These are phyloP conservation scores for Saccharomycopsis synnaedendra DNA, from an alignment of 805 yeast species.

Conservation along the genomic window DNA sequence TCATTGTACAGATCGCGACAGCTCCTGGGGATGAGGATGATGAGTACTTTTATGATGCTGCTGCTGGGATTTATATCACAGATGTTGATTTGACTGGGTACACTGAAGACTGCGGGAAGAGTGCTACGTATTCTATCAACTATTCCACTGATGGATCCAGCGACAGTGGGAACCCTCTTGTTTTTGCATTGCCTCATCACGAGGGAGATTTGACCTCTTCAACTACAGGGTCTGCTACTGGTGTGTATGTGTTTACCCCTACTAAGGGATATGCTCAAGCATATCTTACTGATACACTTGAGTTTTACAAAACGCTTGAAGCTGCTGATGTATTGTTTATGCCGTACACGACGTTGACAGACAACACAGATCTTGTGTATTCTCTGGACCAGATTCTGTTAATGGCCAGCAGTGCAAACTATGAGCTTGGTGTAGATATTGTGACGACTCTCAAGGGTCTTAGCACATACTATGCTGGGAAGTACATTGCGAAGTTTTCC, in stretches of 20 bases:
- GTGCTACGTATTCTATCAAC: conserved; percentile 35
- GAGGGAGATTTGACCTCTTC: conserved; percentile 24
- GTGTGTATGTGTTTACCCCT: conserved; percentile 31
- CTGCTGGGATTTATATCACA: conserved; percentile 62
- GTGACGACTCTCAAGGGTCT: conserved; percentile 26
- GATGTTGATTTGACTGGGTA: conserved; percentile 38
- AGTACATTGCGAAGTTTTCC: conserved; percentile 44
- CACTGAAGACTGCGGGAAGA: conserved; percentile 26
- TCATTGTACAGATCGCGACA: conserved; percentile 40
- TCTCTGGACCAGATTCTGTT: conserved; percentile 26
- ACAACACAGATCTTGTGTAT: conserved; percentile 24
- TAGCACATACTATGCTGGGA: conserved; percentile 43
- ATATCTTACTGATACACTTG: conserved; percentile 25
- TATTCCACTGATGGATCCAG: conserved; percentile 42
- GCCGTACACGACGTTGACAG: conserved; percentile 3
- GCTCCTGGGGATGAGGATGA: conserved; percentile 15
- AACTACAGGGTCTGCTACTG: conserved; percentile 26
- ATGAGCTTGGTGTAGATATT: conserved; percentile 31
- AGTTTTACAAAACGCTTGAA: conserved; percentile 20
- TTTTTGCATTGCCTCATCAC: conserved; percentile 46
- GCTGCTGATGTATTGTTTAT: conserved; percentile 21
- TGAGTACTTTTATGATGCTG: conserved; percentile 33
- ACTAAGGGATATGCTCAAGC: conserved; percentile 40
- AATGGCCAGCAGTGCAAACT: conserved; percentile 32
- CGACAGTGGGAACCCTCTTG: conserved; percentile 24